Evolutionary conservation across 352 stramenopile species (phyloP), one percentile per base, ranked within the genome.

Genomic region (Elongisporangium prolatum): DNA sequence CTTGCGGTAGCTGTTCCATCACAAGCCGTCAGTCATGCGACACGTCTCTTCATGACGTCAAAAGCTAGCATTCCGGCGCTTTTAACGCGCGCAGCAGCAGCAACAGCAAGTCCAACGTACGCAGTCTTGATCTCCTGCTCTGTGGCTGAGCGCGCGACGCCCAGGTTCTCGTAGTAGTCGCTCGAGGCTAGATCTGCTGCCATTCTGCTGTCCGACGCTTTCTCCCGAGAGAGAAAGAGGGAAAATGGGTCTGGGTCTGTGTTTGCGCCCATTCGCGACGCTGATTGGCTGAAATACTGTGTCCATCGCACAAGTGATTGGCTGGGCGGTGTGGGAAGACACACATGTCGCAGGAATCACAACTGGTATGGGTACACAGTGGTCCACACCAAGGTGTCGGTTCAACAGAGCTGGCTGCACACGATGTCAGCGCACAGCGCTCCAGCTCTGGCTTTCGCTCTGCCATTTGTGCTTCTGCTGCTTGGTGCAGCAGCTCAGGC

Each of bases 111-210:
- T 4, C 3, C 48, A 25, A 79, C 84, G 61, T 74, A 95, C 86
- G 86, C 86, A 48, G 75, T 85, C 61, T 95, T 95, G 67, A 95
- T 91, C 64, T 95, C 77, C 58, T 89, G 71, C 40, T 89, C 77
- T 0, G 80, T 85, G 34, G 84, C 86, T 1, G 66, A 71, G 49
- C 78, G 80, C 16, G 71, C 59, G 24, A 95, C 76, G 60, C 86
- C 86, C 50, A 95, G 63, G 60, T 95, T 95, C 65, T 88, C 82
- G 52, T 95, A 95, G 69, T 95, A 95, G 72, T 95, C 84, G 60
- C 68, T 68, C 21, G 86, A 93, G 47, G 67, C 48, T 10, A 95
- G 70, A 67, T 93, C 67, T 13, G 69, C 68, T 62, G 74, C 69
- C 1, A 17, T 44, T 7, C 34, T 44, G 34, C 14, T 44, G 34